Evolutionary conservation across 2,329 filamentous ascomycete species (phyloP), one percentile per base, ranked within the genome.

Genomic region (Botrytis tulipae): DNA sequence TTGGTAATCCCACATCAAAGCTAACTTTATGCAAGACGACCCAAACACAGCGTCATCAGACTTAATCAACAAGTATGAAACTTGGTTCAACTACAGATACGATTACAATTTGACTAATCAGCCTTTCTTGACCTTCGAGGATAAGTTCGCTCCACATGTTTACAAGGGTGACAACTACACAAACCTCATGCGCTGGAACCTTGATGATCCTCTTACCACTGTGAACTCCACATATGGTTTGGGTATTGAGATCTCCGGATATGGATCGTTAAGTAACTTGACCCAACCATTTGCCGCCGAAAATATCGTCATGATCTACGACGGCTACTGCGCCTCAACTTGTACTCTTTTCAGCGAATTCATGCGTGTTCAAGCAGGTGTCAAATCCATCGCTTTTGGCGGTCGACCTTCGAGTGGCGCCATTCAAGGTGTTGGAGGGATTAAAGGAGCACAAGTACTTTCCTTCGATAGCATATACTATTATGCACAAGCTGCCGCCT

Each of bases 371-470:
- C 83, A 84, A 73, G 84, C 83, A 46, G 85, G 86, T 35, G 86
- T 91, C 3, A 86, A 86, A 75, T 87, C 86, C 51, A 84, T 91
- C 63, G 84, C 84, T 1, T 83, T 90, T 37, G 90, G 91, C 16
- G 91, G 91, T 2, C 86, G 88, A 1, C 87, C 90, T 0, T 81
- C 82, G 18, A 77, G 83, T 0, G 82, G 82, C 0, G 85, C 86
- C 0, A 92, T 91, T 83, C 89, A 91, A 82, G 86, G 85, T 7
- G 84, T 91, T 29, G 89, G 90, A n/a, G 91, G 90, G n/a, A 86
- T 89, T 66, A 89, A 91, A 77, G 91, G 90, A 46, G 82, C 83
- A 0, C 83, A 86, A 73, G 79, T 77, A 32, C 48, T 75, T n/a
- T 25, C 20, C 7, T 80, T 74, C 40, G 14, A 37, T 1, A 71